These are phyloP conservation scores for Acidomyces sp. DNA, from an alignment of 495 filamentous ascomycete genomes.

Conservation along the genomic window DNA sequence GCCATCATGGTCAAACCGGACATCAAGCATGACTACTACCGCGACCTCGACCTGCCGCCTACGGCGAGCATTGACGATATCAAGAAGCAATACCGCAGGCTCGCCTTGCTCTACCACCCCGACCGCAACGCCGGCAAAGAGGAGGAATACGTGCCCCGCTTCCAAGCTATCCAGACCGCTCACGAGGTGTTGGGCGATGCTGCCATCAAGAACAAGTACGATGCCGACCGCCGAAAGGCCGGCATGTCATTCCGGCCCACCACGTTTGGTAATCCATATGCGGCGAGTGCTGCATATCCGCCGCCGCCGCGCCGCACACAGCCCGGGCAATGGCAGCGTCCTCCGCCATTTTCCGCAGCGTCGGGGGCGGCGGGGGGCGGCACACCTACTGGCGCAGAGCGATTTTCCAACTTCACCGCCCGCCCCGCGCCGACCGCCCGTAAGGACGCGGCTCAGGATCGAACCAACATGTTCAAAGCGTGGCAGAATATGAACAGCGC, in stretches of 20 bases:
- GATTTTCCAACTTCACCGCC: slow-evolving; percentile 27
- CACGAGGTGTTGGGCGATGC: slow-evolving; percentile 70
- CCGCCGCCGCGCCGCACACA: slow-evolving; percentile 31
- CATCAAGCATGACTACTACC: slow-evolving; percentile 64
- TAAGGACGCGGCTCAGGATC: slow-evolving; percentile 41
- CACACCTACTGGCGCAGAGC: slow-evolving; percentile 25
- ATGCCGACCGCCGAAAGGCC: slow-evolving; percentile 48
- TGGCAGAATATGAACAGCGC: slow-evolving; percentile 56
- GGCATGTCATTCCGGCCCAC: slow-evolving; percentile 21
- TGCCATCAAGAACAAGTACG: slow-evolving; percentile 56
- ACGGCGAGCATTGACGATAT: slow-evolving; percentile 56
- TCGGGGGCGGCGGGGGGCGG: not conserved
- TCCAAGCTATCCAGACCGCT: slow-evolving; percentile 73
- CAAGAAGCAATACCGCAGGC: slow-evolving; percentile 74
- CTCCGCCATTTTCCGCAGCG: slow-evolving; percentile 1
- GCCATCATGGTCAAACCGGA: slow-evolving; percentile 59
- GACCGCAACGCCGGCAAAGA: slow-evolving; percentile 81
- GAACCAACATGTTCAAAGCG: slow-evolving; percentile 47
- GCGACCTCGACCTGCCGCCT: slow-evolving; percentile 57
- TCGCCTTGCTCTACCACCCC: slow-evolving; percentile 76
- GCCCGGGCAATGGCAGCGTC: slow-evolving; percentile 16
- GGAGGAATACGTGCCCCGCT: slow-evolving; percentile 61
- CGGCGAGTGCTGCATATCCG: slow-evolving; percentile 17
- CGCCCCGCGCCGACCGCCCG: slow-evolving; percentile 24
- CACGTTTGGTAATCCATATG: slow-evolving; percentile 13